Percentiles rank a stretch among this genome's conserved stretches.
Evolutionary conservation across 768 basidiomycete species (phyloP).

Genomic region (Rhodocollybia butyracea): DNA sequence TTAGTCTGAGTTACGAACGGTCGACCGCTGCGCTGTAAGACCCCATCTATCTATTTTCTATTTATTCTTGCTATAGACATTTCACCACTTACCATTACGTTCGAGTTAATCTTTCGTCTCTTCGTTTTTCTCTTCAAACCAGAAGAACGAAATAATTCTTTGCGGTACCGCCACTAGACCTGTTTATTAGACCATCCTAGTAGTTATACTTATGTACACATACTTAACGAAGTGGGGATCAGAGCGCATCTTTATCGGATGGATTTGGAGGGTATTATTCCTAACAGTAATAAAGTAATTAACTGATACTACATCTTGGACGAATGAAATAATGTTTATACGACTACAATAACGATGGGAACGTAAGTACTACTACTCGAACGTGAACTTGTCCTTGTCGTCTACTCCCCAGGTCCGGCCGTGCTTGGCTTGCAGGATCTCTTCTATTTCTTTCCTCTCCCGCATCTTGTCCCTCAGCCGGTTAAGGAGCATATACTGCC

Average conservation of each 20-base stretch:
- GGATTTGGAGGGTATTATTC: neutral
- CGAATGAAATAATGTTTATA: neutral
- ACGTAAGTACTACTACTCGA: slow-evolving; percentile 25
- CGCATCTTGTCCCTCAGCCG: slow-evolving; percentile 42
- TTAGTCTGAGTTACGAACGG: slow-evolving; percentile 50
- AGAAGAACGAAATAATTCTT: neutral
- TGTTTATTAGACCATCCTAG: too few species aligned
- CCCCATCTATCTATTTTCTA: neutral
- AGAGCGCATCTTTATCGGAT: neutral
- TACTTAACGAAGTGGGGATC: neutral
- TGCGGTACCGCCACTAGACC: neutral
- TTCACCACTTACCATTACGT: neutral
- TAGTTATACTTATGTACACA: slow-evolving; percentile 1
- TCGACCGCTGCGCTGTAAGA: slow-evolving; percentile 18
- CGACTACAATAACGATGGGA: neutral
- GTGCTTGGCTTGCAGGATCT: slow-evolving; percentile 23
- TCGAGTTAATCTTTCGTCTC: neutral
- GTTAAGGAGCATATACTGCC: slow-evolving; percentile 32
- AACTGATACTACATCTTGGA: neutral
- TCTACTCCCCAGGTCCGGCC: slow-evolving; percentile 20
- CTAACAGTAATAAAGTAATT: neutral
- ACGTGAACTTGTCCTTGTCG: slow-evolving; percentile 36
- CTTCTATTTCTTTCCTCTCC: slow-evolving; percentile 39
- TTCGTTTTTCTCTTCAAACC: neutral
- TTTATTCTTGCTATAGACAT: neutral